A percentile compares a stretch with the other conserved stretches of the same genome.
Conservation (phyloP, 2,329 filamentous ascomycete genomes). For the Huntiella savannae region DNA sequence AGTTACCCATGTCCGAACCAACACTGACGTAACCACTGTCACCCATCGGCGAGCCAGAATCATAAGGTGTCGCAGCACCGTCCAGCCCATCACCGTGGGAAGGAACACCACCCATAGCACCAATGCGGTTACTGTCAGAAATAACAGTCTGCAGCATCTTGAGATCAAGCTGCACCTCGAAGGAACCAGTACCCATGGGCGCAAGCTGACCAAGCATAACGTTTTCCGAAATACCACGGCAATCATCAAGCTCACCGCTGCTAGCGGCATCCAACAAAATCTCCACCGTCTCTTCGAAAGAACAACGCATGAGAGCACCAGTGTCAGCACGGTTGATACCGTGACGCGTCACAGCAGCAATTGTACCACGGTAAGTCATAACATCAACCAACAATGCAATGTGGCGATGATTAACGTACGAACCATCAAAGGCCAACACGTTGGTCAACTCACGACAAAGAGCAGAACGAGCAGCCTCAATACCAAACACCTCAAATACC, state of each 20-base stretch:
- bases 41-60: conserved; percentile 62
- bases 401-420: conserved; percentile 97
- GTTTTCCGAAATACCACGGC: conserved; percentile 95
- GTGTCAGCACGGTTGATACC: conserved; percentile 98
- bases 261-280: conserved; percentile 92
- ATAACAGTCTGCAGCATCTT: conserved; percentile 92
- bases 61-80: conserved; percentile 87
- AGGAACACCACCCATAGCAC: conserved; percentile 61
- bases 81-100: conserved; percentile 56
- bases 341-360: conserved; percentile 93
- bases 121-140: conserved; percentile 74
- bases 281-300: conserved; percentile 97
- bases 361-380: conserved; percentile 86
- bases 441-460: conserved; percentile 76
- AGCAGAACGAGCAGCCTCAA: conserved; percentile 77
- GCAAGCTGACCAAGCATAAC: conserved; percentile 96
- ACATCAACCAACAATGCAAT: conserved; percentile 88
- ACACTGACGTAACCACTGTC: conserved; percentile 49
- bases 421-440: conserved; percentile 94
- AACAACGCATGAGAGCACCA: conserved; percentile 96
- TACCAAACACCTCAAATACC: conserved; percentile 84
- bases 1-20: conserved; percentile 41
- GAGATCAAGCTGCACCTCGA: conserved; percentile 82
- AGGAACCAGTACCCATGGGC: conserved; percentile 90
- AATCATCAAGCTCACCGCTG: conserved; percentile 89